A percentile compares a stretch with the other conserved stretches of the same genome.
Conservation (phyloP, 2,329 filamentous ascomycete species). For the Dissoconium aciculare region DNA sequence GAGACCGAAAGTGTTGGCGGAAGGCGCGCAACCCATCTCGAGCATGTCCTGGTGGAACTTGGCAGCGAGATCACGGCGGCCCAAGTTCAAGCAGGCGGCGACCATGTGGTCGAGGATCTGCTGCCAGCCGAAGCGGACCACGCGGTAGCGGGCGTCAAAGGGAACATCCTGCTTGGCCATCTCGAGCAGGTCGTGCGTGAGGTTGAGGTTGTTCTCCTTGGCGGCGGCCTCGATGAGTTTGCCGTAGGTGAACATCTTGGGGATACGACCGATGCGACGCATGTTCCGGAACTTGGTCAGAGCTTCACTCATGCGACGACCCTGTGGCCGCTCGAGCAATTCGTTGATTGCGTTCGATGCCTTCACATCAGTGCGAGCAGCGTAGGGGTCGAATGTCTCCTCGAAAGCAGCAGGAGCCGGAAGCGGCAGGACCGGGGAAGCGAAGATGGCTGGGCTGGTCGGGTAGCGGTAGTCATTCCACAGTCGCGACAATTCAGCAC, state of each 20-base stretch:
- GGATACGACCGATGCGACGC: conserved; percentile 77
- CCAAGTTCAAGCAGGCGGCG: conserved; percentile 70
- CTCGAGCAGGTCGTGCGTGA: conserved; percentile 72
- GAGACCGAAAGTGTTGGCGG: conserved; percentile 91
- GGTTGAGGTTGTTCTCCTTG: conserved; percentile 65
- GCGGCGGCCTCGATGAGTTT: conserved; percentile 88
- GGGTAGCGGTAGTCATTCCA: conserved; percentile 46
- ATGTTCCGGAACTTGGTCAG: conserved; percentile 80
- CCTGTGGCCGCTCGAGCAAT: conserved; percentile 66
- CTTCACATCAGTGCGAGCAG: conserved; percentile 79
- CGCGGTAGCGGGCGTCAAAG: conserved; percentile 64
- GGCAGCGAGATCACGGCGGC: conserved; percentile 65
- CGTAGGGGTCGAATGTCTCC: conserved; percentile 83
- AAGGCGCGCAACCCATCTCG: conserved; percentile 78
- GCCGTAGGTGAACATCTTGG: conserved; percentile 89
- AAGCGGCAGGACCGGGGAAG: conserved; percentile 30
- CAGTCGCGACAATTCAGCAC: conserved; percentile 33
- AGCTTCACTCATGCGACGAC: conserved; percentile 59
- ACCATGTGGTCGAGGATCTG: conserved; percentile 95
- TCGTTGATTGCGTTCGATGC: conserved; percentile 84
- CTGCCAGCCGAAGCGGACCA: conserved; percentile 89
- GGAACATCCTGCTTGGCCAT: conserved; percentile 87
- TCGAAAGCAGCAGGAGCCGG: conserved; percentile 45
- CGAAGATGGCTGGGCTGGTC: conserved; percentile 26
- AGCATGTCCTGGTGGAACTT: conserved; percentile 85